These are phyloP conservation scores for Trametes villosa DNA, from an alignment of 768 basidiomycete genomes.

Conservation along the genomic window DNA sequence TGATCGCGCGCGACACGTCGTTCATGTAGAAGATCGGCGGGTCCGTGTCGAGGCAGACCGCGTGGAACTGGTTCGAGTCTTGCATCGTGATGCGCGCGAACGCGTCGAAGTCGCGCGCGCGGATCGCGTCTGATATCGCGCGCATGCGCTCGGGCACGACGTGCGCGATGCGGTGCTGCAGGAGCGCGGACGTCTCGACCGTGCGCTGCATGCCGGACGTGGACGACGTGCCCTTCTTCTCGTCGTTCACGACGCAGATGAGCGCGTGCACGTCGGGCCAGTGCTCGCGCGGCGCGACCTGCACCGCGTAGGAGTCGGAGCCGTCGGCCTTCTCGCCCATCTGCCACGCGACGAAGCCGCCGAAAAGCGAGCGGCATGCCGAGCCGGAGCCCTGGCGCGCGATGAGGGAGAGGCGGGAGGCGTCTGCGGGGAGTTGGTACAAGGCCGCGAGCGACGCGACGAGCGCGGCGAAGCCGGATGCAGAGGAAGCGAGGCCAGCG, in stretches of 20 bases:
- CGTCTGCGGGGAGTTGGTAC: conserved; percentile 77
- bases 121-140: conserved; percentile 81
- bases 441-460: conserved; percentile 87
- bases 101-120: conserved; percentile 75
- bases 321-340: conserved; percentile 71
- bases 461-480: conserved; percentile 95
- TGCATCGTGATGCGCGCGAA: conserved; percentile 95
- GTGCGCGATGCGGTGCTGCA: conserved; percentile 84
- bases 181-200: conserved; percentile 86
- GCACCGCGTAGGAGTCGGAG: conserved; percentile 83
- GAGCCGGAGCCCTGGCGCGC: conserved; percentile 98
- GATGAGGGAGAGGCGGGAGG: conserved; percentile 87
- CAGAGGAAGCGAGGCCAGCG: conserved; percentile 96
- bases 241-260: conserved; percentile 95
- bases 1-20: conserved; percentile 94
- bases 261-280: conserved; percentile 98
- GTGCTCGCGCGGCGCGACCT: conserved; percentile 83
- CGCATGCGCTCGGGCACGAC: conserved; percentile 91
- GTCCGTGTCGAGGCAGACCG: conserved; percentile 93
- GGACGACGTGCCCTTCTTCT: conserved; percentile 94
- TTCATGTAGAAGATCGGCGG: conserved; percentile 99
- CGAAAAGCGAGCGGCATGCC: conserved; percentile 96
- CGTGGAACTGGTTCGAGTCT: conserved; percentile 99
- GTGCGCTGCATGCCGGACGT: conserved; percentile 98
- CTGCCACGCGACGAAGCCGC: conserved; percentile 97